Evolutionary conservation across 2,329 filamentous ascomycete genomes (phyloP).

Genomic region (Fusarium liriodendri): DNA sequence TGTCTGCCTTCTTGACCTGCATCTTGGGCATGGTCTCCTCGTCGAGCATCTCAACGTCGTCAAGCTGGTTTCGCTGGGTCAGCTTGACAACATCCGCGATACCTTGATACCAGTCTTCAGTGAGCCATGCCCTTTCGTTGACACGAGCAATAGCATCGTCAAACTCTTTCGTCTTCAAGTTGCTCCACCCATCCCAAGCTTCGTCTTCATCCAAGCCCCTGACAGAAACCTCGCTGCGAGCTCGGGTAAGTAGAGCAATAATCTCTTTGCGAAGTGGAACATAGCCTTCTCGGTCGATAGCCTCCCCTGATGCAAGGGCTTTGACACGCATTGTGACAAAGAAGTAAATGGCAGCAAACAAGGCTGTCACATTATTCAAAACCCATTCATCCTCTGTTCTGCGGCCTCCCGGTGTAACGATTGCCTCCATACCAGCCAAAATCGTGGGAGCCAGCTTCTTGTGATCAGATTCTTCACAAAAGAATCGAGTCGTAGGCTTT

Average conservation of each 20-base stretch:
- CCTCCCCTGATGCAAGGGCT: constrained; percentile 52
- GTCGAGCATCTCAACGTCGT: constrained; percentile 51
- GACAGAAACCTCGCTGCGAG: constrained; percentile 55
- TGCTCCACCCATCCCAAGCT: constrained; percentile 65
- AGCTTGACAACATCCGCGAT: constrained; percentile 65
- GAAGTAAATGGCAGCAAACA: constrained; percentile 71
- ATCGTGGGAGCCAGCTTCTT: constrained; percentile 76
- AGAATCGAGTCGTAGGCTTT: constrained; percentile 72
- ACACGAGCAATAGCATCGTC: constrained; percentile 71
- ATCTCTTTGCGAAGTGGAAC: constrained; percentile 58
- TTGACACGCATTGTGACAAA: constrained; percentile 66
- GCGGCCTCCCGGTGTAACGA: constrained; percentile 57
- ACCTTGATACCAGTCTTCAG: constrained; percentile 71
- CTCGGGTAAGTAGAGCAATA: constrained; percentile 53
- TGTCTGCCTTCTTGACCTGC: constrained; percentile 65
- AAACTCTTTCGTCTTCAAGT: constrained; percentile 64
- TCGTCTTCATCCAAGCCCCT: constrained; percentile 57
- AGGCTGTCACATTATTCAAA: constrained; percentile 59
- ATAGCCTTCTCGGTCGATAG: constrained; percentile 58
- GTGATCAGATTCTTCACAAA: constrained; percentile 71
- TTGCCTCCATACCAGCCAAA: constrained; percentile 76
- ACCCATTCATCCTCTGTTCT: constrained; percentile 62
- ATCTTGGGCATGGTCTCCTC: constrained; percentile 48
- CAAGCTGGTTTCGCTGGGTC: constrained; percentile 47
- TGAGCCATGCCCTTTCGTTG: constrained; percentile 66